A percentile compares a stretch with the other conserved stretches of the same genome.
Conservation (phyloP, 2,329 filamentous ascomycete genomes). For the Cladophialophora exuberans region DNA sequence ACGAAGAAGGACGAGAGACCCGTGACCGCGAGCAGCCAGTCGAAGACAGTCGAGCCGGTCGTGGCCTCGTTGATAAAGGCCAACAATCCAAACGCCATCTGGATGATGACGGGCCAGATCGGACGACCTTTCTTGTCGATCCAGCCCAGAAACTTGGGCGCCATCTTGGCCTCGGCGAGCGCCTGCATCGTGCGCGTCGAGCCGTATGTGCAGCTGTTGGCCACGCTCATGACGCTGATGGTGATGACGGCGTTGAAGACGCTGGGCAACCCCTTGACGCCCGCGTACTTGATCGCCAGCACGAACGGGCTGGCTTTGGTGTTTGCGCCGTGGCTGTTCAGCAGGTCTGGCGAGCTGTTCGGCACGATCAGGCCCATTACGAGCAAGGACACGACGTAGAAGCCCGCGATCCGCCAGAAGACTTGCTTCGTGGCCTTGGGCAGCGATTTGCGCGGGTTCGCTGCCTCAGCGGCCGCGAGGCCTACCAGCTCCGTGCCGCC, state of each 20-base stretch:
- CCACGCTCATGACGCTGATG: conserved; percentile 85
- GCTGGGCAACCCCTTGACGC: conserved; percentile 78
- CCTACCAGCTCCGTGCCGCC: conserved; percentile 66
- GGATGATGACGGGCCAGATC: conserved; percentile 70
- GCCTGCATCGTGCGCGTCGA: conserved; percentile 88
- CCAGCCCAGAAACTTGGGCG: conserved; percentile 75
- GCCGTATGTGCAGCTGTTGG: conserved; percentile 89
- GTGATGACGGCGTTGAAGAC: conserved; percentile 91
- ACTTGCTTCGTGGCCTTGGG: conserved; percentile 87
- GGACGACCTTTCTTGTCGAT: conserved; percentile 83
- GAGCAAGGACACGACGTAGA: conserved; percentile 82
- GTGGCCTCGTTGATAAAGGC: conserved; percentile 70
- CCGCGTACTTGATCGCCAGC: conserved; percentile 83
- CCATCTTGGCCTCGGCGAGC: conserved; percentile 83
- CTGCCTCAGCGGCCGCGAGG: conserved; percentile 62
- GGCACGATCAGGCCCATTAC: conserved; percentile 83
- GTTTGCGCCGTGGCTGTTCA: conserved; percentile 65
- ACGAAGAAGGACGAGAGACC: conserved; percentile 75
- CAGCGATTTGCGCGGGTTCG: conserved; percentile 67
- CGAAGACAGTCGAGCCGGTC: conserved; percentile 61
- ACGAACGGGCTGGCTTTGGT: conserved; percentile 86
- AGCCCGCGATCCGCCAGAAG: conserved; percentile 90
- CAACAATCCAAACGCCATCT: conserved; percentile 71
- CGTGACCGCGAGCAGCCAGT: conserved; percentile 80
- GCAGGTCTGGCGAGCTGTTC: conserved; percentile 63